Base-by-base conservation (phyloP, 805 yeast species). In the Wickerhamomyces tratensis region DNA sequence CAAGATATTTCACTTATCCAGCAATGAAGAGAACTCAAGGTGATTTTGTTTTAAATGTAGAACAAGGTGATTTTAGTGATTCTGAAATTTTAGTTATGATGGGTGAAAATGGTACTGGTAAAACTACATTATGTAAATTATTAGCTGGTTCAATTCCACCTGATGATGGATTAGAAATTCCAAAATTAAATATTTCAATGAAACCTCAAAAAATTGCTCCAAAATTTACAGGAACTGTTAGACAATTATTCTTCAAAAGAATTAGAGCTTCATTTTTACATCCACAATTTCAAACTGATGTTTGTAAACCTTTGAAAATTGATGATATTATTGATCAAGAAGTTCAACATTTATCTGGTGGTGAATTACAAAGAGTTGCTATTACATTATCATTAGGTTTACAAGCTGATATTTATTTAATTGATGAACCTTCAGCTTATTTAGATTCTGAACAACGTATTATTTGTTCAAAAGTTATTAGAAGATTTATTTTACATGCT, bases 21-120 rank as follows among this genome's bases (percentile, higher is more conserved):
- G 53, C 71, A 30, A 82, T 93, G 95, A 59, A 64, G 43, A 89
- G 87, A 75, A 88, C 97, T 37, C 91, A 89, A 72, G 98, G 98
- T 60, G 97, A 89, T 65, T 93, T 93, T 84, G 79, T 77, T 59
- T 74, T 93, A 62, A 71, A 67, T 45, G 82, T 93, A 46, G 83
- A 86, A 58, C 59, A 76, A 38, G 99, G 99, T 68, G 89, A 83
- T 45, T 93, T 91, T 68, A 82, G 95, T 43, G 95, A 93, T 64
- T 86, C 96, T 37, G 98, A 93, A 71, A 93, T 93, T 56, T 75
- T 93, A 57, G 98, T 93, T 44, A 86, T 93, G 96, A 91, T 93
- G 95, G 99, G 99, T 63, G 98, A 93, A 70, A 93, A 93, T 65
- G 99, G 99, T 71, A 93, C 98, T 15, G 99, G 99, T 72, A 93